These are phyloP conservation scores for Candida gigantensis DNA, from an alignment of 1,139 yeast species.

Conservation along the genomic window DNA sequence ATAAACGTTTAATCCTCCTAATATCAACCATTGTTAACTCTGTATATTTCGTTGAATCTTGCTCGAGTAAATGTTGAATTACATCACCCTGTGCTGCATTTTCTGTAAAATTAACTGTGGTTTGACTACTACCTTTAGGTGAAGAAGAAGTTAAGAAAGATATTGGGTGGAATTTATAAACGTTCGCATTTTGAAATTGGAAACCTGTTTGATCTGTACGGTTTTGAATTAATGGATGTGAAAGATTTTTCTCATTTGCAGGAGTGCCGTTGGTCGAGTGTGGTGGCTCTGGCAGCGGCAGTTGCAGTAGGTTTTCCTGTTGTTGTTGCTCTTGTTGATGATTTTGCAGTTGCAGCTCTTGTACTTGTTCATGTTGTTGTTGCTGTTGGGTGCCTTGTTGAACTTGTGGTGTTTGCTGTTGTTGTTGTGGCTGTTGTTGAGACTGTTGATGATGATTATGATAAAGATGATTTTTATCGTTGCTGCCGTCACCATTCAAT, in stretches of 20 bases:
- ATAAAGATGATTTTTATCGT: neutral
- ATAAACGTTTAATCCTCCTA: conserved; percentile 18
- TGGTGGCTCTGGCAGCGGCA: no score
- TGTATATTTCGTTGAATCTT: conserved; percentile 13
- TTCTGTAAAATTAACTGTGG: conserved; percentile 1
- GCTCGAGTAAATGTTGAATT: conserved; percentile 12
- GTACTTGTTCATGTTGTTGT: neutral
- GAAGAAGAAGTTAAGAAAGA: conserved; percentile 5
- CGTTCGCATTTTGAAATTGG: conserved; percentile 4
- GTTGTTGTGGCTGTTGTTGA: neutral
- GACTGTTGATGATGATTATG: neutral
- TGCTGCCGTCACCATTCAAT: no score
- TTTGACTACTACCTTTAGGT: neutral
- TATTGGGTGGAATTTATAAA: conserved; percentile 4
- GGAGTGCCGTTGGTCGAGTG: no score
- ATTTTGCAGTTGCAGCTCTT: conserved; percentile 4
- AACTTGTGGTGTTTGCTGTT: neutral
- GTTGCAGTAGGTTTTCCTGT: no score
- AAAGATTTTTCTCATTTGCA: no score
- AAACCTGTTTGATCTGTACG: no score
- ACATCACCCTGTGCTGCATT: conserved; percentile 6
- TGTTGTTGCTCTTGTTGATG: conserved; percentile 1
- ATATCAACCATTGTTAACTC: conserved; percentile 20
- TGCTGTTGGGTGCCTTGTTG: neutral
- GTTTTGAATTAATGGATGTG: no score